These are phyloP conservation scores for Warburgia ugandensis DNA, from an alignment of 164 flowering plant genomes.

Conservation along the genomic window DNA sequence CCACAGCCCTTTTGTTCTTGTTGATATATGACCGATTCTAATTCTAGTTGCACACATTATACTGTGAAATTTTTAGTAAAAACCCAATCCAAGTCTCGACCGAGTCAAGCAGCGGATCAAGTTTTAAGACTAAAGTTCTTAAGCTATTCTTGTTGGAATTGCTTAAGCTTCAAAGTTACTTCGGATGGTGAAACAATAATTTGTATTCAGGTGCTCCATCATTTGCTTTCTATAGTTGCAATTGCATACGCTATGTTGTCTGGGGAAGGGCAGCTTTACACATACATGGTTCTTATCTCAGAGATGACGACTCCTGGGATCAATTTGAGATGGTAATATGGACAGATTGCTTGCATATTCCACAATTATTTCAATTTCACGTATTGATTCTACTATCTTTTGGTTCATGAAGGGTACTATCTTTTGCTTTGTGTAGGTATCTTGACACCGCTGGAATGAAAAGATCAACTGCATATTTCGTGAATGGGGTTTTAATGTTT, in stretches of 20 bases:
- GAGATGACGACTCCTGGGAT: conserved; percentile 90
- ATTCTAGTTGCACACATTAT: no score
- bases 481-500: conserved; percentile 80
- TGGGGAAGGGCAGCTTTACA: conserved; percentile 89
- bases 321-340: conserved; percentile 81
- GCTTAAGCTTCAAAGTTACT: not conserved
- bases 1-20: not conserved
- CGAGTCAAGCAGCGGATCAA: no score
- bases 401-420: not conserved
- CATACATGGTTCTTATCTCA: conserved; percentile 89
- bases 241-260: conserved; percentile 78
- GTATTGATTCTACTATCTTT: not conserved
- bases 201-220: conserved; percentile 80
- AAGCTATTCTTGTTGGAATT: not conserved
- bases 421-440: conserved; percentile 44
- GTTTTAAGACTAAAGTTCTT: not conserved
- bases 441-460: conserved; percentile 90
- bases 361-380: no score
- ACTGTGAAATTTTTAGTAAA: no score
- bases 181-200: not conserved
- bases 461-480: conserved; percentile 68
- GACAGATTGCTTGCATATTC: not conserved
- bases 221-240: conserved; percentile 60
- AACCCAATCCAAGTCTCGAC: no score
- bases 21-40: no score